phyloP scores from a whole-genome alignment of 2,329 filamentous ascomycete species.

The Cladosporium halotolerans region DNA sequence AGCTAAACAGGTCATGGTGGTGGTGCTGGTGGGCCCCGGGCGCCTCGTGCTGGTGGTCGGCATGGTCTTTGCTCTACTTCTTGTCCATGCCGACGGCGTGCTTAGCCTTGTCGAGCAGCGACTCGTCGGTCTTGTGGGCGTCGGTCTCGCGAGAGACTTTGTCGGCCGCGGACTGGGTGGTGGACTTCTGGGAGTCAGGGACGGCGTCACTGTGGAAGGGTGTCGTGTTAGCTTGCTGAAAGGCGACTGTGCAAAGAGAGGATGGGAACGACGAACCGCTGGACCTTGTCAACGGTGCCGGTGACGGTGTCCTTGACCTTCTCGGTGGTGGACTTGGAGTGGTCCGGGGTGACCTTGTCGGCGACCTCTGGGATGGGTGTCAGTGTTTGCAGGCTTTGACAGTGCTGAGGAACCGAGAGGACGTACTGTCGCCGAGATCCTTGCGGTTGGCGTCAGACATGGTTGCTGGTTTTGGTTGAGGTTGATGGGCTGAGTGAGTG shows the following conservation, averaged over 20 bases:
- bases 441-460: conserved; percentile 60
- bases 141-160: conserved; percentile 44
- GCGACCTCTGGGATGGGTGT: conserved; percentile 41
- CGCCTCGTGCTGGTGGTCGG: background rate
- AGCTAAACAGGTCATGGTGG: conserved; percentile 4
- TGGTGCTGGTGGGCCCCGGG: background rate
- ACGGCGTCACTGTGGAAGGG: conserved; percentile 35
- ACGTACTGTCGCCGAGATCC: conserved; percentile 48
- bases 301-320: conserved; percentile 54
- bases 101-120: conserved; percentile 42
- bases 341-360: conserved; percentile 54
- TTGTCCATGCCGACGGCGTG: conserved; percentile 39
- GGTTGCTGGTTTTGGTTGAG: conserved; percentile 28
- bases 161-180: conserved; percentile 46
- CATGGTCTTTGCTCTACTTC: conserved; percentile 27
- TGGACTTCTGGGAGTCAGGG: conserved; percentile 51
- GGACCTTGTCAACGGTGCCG: conserved; percentile 49
- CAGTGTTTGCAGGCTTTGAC: conserved; percentile 14
- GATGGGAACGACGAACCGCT: conserved; percentile 35
- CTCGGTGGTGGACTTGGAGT: conserved; percentile 54
- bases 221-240: background rate
- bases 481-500: conserved; percentile 14
- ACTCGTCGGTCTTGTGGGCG: conserved; percentile 33
- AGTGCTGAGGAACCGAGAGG: no score
- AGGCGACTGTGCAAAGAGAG: conserved; percentile 19